Conservation (phyloP, 805 yeast species). For the Suhomyces kilbournensis region DNA sequence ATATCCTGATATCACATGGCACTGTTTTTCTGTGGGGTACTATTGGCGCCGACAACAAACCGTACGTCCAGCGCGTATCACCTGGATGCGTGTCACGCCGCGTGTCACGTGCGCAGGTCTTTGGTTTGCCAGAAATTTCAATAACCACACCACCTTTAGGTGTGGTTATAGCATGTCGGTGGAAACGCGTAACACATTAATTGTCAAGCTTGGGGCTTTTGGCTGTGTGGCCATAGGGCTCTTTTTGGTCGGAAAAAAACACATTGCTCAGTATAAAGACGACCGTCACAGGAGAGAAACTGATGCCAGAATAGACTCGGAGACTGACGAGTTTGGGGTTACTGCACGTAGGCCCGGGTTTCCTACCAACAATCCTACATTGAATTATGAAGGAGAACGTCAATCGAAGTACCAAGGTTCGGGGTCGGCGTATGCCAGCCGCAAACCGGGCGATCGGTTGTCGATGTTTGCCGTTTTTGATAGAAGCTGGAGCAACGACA, state of each 20-base stretch:
- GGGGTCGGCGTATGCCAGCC: conserved; percentile 56
- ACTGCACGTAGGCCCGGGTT: conserved; percentile 52
- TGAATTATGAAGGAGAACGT: conserved; percentile 38
- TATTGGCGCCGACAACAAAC: neutral
- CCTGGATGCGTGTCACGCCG: too few relatives aligned
- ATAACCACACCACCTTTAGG: neutral
- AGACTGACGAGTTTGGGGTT: conserved; percentile 27
- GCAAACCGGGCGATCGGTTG: conserved; percentile 55
- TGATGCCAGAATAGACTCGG: conserved; percentile 33
- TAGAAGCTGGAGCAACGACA: conserved; percentile 8
- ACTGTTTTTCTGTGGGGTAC: conserved; percentile 3
- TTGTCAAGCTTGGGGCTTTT: conserved; percentile 33
- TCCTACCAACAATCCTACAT: conserved; percentile 36
- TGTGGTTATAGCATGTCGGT: conserved; percentile 11
- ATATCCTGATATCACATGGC: conserved; percentile 4
- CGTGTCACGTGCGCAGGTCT: neutral
- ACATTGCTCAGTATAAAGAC: conserved; percentile 33
- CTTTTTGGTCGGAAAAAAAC: conserved; percentile 33
- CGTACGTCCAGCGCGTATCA: neutral
- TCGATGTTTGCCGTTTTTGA: conserved; percentile 28
- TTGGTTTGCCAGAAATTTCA: neutral
- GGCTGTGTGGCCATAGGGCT: conserved; percentile 29
- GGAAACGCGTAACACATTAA: conserved; percentile 37
- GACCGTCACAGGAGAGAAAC: conserved; percentile 33
- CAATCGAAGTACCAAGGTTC: conserved; percentile 69